These are phyloP conservation scores for Pneumocystis murina DNA, from an alignment of 1,139 yeast species.

Conservation along the genomic window DNA sequence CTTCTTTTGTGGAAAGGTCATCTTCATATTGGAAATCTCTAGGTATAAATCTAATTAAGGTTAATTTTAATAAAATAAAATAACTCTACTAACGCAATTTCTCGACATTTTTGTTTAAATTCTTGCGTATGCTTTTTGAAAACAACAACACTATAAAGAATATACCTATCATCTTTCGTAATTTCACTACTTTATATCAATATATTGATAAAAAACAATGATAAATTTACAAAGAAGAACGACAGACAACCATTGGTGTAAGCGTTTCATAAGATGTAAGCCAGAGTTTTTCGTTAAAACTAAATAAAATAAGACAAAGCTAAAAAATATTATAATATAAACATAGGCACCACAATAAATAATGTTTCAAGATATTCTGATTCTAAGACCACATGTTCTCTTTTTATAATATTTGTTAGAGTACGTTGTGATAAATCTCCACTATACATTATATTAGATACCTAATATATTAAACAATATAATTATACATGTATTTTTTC, in stretches of 20 bases:
- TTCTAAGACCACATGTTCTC: slow-evolving; percentile 67
- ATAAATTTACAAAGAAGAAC: slow-evolving; percentile 40
- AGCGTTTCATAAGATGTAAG: slow-evolving; percentile 51
- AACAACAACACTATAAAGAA: slow-evolving; percentile 61
- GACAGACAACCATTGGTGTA: slow-evolving; percentile 73
- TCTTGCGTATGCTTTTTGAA: slow-evolving; percentile 68
- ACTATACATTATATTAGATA: slow-evolving; percentile 9
- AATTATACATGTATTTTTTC: slow-evolving; percentile 49
- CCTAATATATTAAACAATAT: neutral
- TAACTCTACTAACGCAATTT: slow-evolving; percentile 38
- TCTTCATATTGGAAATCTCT: slow-evolving; percentile 84
- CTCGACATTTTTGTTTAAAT: slow-evolving; percentile 60
- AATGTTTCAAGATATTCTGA: slow-evolving; percentile 77
- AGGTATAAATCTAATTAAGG: slow-evolving; percentile 41
- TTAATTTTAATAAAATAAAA: neutral
- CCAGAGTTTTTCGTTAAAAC: slow-evolving; percentile 10
- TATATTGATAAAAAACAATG: neutral
- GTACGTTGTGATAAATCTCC: slow-evolving; percentile 89
- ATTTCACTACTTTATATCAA: slow-evolving; percentile 28
- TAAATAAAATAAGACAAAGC: slow-evolving; percentile 15
- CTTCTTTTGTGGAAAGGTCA: slow-evolving; percentile 23
- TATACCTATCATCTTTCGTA: slow-evolving; percentile 57
- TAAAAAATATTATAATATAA: slow-evolving; percentile 35
- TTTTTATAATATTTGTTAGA: slow-evolving; percentile 72
- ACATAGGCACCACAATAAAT: slow-evolving; percentile 72